Evolutionary conservation across 768 basidiomycete genomes (phyloP), one percentile per base, ranked within the genome.

Genomic region (Pisolithus albus): DNA sequence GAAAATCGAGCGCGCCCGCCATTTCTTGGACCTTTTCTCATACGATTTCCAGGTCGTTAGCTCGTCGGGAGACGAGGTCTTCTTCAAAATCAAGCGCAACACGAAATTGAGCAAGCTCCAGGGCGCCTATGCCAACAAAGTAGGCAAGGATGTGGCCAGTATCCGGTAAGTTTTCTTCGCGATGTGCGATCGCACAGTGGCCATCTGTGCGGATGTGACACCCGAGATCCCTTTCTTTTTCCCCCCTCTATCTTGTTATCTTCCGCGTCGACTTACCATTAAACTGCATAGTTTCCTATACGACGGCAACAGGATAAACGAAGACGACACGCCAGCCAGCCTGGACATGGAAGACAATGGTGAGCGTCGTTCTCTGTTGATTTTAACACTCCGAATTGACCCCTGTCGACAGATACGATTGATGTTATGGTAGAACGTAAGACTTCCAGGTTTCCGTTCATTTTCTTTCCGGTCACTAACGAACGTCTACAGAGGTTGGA

Each of bases 341-440:
- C 76, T 97, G 46, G 91, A 89, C 7, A 90, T 96, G 87, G 90
- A 95, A 58, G 88, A 90, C 56, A 85, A 86, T 46, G 88, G 92
- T 90, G 56, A 42, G 81, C 60, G 49, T 48, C 15, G 15, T 49
- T 49, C n/a, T 30, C 15, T 50, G 32, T 34, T 47, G 30, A 52
- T 48, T 21, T 50, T 32, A 28, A 21, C 36, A 39, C 32, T 32
- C 13, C 30, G 34, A 40, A 15, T 32, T 56, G 28, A 54, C 49
- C 53, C 50, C 43, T 52, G 28, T 51, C 47, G 21, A 21, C 61
- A 84, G 93, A 97, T 66, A 84, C 91, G 7, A 92, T 97, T 70
- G 93, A 97, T 77, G 93, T 94, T 56, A 90, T 93, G 86, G 88
- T 95, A 53, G 92, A 95, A 74, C 92, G 92, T 94, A 73, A 57